Evolutionary conservation across 1,139 yeast species (phyloP).

Genomic region (Geotrichum fermentans): DNA sequence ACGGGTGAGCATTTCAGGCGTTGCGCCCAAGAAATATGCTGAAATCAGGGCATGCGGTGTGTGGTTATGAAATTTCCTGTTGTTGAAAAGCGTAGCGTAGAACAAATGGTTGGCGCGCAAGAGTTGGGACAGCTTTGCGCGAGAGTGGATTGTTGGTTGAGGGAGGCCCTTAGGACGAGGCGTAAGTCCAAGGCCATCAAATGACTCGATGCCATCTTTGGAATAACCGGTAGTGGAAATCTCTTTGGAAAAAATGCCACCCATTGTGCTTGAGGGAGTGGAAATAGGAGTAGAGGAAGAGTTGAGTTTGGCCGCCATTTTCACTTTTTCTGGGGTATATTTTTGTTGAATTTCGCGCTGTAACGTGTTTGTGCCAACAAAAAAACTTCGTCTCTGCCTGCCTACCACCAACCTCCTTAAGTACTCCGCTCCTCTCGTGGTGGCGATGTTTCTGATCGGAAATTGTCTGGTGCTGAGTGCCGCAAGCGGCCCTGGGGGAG

Average conservation of each 20-base stretch:
- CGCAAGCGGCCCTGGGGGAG: no score
- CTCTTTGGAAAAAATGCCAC: conserved; percentile 8
- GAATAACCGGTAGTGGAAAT: neutral
- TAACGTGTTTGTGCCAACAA: no score
- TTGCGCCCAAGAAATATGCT: conserved; percentile 28
- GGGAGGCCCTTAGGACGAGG: conserved; percentile 22
- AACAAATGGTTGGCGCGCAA: conserved; percentile 34
- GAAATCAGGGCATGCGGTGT: conserved; percentile 30
- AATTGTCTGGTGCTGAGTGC: no score
- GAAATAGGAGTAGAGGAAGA: neutral
- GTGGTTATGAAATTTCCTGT: conserved; percentile 34
- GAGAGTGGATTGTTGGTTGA: conserved; percentile 24
- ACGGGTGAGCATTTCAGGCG: conserved; percentile 22
- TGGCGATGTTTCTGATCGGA: no score
- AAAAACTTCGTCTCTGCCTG: no score
- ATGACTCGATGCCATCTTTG: neutral
- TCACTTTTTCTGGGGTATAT: no score
- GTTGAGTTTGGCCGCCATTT: no score
- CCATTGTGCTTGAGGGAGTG: conserved; percentile 9
- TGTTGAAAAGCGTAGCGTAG: conserved; percentile 32
- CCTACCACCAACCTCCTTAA: no score
- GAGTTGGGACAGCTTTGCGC: conserved; percentile 27
- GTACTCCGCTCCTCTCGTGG: no score
- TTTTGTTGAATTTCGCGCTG: no score
- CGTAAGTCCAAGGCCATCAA: conserved; percentile 23